Evolutionary conservation across 257 asterid genomes (phyloP), one percentile per base, ranked within the genome.

Genomic region (Plantago elongata): DNA sequence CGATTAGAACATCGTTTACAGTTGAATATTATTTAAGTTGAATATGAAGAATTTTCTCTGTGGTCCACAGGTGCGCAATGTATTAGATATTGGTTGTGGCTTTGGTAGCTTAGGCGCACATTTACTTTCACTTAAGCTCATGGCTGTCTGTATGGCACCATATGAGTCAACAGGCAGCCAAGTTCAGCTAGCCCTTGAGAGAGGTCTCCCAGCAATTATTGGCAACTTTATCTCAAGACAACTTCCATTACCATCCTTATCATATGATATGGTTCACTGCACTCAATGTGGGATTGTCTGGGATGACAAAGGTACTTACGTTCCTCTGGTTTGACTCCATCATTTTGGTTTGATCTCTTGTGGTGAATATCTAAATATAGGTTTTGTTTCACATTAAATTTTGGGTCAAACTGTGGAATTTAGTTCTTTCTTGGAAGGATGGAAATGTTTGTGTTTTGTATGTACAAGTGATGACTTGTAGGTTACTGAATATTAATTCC

Each of bases 191-290:
- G 87, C 89, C 66, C 96, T 92, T 11, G 99, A 92, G 83, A 87
- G 99, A 77, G 99, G 99, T 69, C 97, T 93, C 72, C 99, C 99
- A 1, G 97, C 99, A 54, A 58, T 93, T 42, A 85, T 89, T 64
- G 99, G 95, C 74, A 78, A 76, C 73, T 89, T 93, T 60, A 72
- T 80, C 64, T 77, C 96, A 54, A 87, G 72, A 75, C 97, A 93
- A 73, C 90, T 93, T 46, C 97, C 99, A 61, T 75, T 85, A 78
- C 95, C 97, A 43, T 82, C 99, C 73, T 83, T 93, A 49, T 87
- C 99, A 13, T 93, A 83, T 81, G 97, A 82, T 81, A 87, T 93
- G 96, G 83, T 89, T 76, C 99, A 93, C 79, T 93, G 97, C 79
- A 84, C 97, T 63, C 90, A 85, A 46, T 89, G 97, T 77, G 95